Evolutionary conservation across 2,329 filamentous ascomycete genomes (phyloP).

Genomic region (Cercospora berteroae): DNA sequence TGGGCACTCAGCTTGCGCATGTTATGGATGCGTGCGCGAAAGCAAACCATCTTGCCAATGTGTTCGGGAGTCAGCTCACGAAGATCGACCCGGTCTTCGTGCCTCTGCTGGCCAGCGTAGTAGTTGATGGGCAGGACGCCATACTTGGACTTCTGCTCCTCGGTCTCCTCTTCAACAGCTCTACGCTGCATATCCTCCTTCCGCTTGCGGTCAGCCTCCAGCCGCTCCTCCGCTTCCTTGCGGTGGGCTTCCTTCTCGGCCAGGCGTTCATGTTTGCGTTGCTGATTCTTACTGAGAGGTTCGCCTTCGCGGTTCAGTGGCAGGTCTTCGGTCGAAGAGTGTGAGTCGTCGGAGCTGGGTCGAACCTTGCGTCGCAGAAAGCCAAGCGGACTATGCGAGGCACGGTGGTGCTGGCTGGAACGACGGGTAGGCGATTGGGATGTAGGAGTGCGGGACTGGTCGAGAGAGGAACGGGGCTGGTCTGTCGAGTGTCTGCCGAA

Average conservation of each 20-base stretch:
- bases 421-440: conserved; percentile 23
- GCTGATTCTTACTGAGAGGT: conserved; percentile 50
- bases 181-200: conserved; percentile 49
- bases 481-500: conserved; percentile 25
- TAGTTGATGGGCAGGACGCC: conserved; percentile 58
- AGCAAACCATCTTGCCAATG: conserved; percentile 60
- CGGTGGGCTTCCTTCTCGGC: conserved; percentile 46
- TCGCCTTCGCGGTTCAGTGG: conserved; percentile 52
- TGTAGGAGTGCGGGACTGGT: conserved; percentile 15
- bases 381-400: conserved; percentile 37
- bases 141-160: conserved; percentile 59
- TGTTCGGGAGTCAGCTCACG: conserved; percentile 53
- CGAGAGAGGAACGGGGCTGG: conserved; percentile 17
- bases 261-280: conserved; percentile 49
- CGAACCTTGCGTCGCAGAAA: conserved; percentile 36
- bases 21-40: conserved; percentile 73
- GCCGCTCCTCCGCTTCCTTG: conserved; percentile 45
- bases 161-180: conserved; percentile 55
- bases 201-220: conserved; percentile 47
- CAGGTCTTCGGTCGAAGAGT: conserved; percentile 38
- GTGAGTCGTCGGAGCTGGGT: conserved; percentile 34
- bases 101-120: conserved; percentile 53
- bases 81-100: conserved; percentile 51
- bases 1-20: conserved; percentile 77
- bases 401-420: conserved; percentile 32